A percentile compares a stretch with the other conserved stretches of the same genome.
These are phyloP conservation scores for Iris pallida DNA, from an alignment of 116 monocot genomes.

Conservation along the genomic window DNA sequence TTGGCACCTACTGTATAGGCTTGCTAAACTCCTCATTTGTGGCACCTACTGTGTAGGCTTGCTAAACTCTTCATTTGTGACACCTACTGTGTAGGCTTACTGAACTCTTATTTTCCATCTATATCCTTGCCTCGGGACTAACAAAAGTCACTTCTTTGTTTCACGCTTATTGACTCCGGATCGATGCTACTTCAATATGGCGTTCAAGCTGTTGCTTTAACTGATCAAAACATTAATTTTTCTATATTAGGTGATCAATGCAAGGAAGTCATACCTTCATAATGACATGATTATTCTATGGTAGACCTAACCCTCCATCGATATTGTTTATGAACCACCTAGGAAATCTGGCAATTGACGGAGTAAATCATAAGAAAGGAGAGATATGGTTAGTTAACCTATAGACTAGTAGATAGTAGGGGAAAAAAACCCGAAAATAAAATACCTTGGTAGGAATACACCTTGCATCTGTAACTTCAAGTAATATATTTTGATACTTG, in stretches of 20 bases:
- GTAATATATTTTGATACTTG: conserved; percentile 39
- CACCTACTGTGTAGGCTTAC: too few relatives aligned
- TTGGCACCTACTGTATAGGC: too few relatives aligned
- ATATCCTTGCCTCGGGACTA: too few relatives aligned
- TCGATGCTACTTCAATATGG: conserved; percentile 29
- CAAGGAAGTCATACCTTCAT: conserved; percentile 49
- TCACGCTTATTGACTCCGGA: conserved; percentile 24
- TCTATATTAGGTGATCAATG: too few relatives aligned
- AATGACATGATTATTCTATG: conserved; percentile 62
- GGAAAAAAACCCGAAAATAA: too few relatives aligned
- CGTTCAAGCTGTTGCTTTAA: conserved; percentile 43
- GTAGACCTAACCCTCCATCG: conserved; percentile 41
- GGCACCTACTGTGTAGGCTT: too few relatives aligned
- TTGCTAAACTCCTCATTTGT: too few relatives aligned
- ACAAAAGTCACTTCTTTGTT: conserved; percentile 20
- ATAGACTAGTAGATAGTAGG: too few relatives aligned
- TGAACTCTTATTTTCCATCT: too few relatives aligned
- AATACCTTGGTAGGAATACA: background rate
- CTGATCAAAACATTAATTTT: too few relatives aligned
- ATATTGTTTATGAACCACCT: conserved; percentile 55
- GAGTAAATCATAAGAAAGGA: background rate
- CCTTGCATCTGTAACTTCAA: conserved; percentile 44
- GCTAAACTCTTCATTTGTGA: too few relatives aligned
- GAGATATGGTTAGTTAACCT: too few relatives aligned
- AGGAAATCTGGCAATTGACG: conserved; percentile 66